Base-by-base conservation (phyloP, 176 grass and related monocot genomes). In the Cenchrus fungigraminus region DNA sequence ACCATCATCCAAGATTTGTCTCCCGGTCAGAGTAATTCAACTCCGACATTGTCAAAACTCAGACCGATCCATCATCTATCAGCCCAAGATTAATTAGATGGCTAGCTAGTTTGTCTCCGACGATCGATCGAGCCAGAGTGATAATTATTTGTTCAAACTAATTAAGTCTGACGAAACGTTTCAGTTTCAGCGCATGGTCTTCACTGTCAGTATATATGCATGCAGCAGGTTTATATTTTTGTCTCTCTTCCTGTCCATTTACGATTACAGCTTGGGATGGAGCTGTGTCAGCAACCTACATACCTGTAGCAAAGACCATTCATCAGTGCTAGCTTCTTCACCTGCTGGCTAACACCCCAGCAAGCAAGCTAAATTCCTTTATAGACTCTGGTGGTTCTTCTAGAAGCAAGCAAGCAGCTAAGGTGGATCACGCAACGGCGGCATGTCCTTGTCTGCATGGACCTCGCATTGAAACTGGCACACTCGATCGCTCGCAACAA, bases 381-480 rank as follows among this genome's bases (percentile, higher is more conserved):
- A 32, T 32, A 40, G 37, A 40, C 37, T 40, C 3, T 4, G 2
- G 37, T 16, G 9, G 4, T 72, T 28, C 53, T 64, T 84, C 89
- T 81, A 71, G 76, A 84, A 76, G 80, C 37, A 40, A 40, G 37
- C 37, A 34, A 71, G 29, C n/a, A 9, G 16, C 25, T 29, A 12
- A 15, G 28, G 9, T 29, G 5, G 42, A 65, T 37, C 52, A 42
- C 66, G 64, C 20, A 73, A 4, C 37, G 37, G 37, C 37, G 37
- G 69, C 66, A 68, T 16, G 81, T 87, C 81, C 16, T 80, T 91
- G 28, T 87, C 84, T 84, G 31, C 45, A 70, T 84, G 89, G 84
- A 83, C 84, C 89, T 87, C 67, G 68, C 84, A 79, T 87, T 83
- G 89, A 84, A 87, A 90, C 75, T 79, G 2, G 79, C 67, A 51